Percentiles rank a stretch among this genome's conserved stretches.
Evolutionary conservation across 2,329 filamentous ascomycete species (phyloP).

Genomic region (Xylogone sp.): DNA sequence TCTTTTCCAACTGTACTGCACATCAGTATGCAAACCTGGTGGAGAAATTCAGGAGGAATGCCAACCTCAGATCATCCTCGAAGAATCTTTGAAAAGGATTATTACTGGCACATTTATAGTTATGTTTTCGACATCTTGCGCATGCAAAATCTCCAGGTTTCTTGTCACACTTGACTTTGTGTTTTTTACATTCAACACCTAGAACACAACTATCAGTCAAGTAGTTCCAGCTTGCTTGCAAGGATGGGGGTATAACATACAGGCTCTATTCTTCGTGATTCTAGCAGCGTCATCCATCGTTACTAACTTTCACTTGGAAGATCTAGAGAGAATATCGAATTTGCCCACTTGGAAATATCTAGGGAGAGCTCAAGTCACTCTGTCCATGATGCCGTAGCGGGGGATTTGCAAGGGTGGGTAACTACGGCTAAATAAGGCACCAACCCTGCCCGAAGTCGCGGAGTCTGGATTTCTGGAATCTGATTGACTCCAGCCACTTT

Average conservation of each 20-base stretch:
- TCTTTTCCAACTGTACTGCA: slow-evolving; percentile 35
- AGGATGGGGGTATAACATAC: background rate
- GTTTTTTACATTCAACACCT: background rate
- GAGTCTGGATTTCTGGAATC: too few relatives aligned
- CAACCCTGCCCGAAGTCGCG: too few relatives aligned
- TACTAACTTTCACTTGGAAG: background rate
- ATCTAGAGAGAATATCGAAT: too few relatives aligned
- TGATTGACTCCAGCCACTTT: too few relatives aligned
- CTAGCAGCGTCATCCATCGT: background rate
- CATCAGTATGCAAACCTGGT: background rate
- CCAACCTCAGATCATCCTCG: background rate
- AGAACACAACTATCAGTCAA: background rate
- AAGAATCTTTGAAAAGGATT: background rate
- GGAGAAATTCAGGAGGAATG: background rate
- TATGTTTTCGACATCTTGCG: background rate
- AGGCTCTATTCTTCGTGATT: background rate
- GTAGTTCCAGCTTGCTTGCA: background rate
- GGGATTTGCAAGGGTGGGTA: too few relatives aligned
- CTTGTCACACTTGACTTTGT: background rate
- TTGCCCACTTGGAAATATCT: too few relatives aligned
- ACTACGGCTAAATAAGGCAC: too few relatives aligned
- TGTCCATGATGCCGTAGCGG: too few relatives aligned
- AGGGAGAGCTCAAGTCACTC: too few relatives aligned
- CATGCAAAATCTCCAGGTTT: background rate
- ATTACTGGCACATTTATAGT: background rate